Percentiles rank a stretch among this genome's conserved stretches.
Conservation (phyloP, 2,329 filamentous ascomycete genomes). For the Trichoderma asperellum region DNA sequence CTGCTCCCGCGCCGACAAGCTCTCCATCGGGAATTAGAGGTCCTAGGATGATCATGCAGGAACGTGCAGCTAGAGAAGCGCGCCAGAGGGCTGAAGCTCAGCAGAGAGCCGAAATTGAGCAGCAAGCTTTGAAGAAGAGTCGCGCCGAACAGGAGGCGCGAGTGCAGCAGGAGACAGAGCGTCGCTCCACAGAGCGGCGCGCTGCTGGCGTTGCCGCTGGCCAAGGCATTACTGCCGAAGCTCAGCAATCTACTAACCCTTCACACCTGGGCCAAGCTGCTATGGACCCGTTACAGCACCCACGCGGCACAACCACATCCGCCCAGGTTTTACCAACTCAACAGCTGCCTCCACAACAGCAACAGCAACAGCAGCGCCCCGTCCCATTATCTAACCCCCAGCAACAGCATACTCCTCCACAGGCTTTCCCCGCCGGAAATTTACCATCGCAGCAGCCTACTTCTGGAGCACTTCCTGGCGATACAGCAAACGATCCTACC, state of each 20-base stretch:
- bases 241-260: conserved; percentile 42
- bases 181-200: conserved; percentile 64
- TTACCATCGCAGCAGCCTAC: conserved; percentile 29
- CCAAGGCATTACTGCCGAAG: conserved; percentile 39
- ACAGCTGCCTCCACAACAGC: conserved; percentile 18
- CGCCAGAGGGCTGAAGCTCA: conserved; percentile 68
- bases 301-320: conserved; percentile 29
- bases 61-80: conserved; percentile 77
- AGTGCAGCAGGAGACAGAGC: conserved; percentile 58
- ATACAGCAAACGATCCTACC: conserved; percentile 32
- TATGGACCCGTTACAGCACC: conserved; percentile 35
- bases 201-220: conserved; percentile 53
- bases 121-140: conserved; percentile 56
- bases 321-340: conserved; percentile 34
- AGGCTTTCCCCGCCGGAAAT: conserved; percentile 27
- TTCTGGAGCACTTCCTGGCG: conserved; percentile 31
- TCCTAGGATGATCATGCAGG: conserved; percentile 89
- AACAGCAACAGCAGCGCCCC: conserved; percentile 29
- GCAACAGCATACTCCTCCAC: conserved; percentile 28
- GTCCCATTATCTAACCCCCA: conserved; percentile 23
- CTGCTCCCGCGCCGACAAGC: conserved; percentile 55
- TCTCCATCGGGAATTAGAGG: conserved; percentile 73
- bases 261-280: conserved; percentile 38
- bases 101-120: conserved; percentile 68
- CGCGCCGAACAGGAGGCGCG: conserved; percentile 62